Conservation (phyloP, 192 early-diverging fungal species). For the Gryganskiella cystojenkinii region DNA sequence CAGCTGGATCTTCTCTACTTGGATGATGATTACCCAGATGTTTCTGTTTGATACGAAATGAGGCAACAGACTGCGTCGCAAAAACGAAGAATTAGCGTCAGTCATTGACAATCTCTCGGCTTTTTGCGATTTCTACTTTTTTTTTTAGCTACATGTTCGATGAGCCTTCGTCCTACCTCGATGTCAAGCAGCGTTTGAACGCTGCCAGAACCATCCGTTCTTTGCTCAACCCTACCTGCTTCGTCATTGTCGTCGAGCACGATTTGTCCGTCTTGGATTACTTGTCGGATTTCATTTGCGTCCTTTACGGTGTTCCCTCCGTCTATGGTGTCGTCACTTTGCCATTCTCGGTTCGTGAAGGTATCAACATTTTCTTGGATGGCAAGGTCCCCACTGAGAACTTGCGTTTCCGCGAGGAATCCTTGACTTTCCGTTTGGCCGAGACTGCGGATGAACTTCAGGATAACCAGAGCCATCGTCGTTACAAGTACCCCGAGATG, state of each 20-base stretch:
- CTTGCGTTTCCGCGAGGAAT: conserved; percentile 98
- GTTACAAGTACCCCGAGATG: conserved; percentile 91
- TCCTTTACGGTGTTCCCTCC: conserved; percentile 96
- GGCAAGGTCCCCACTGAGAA: conserved; percentile 98
- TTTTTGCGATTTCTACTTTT: background rate
- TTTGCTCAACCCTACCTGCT: conserved; percentile 75
- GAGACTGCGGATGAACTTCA: conserved; percentile 86
- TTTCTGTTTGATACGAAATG: background rate
- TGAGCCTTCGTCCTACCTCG: conserved; percentile 97
- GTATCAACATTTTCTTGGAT: conserved; percentile 98
- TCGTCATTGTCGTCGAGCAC: conserved; percentile 98
- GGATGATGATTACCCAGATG: background rate
- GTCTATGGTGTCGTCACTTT: conserved; percentile 98
- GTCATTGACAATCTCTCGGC: background rate
- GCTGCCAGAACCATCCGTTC: conserved; percentile 93
- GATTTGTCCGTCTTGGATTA: conserved; percentile 98
- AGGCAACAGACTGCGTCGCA: background rate
- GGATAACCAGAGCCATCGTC: conserved; percentile 71
- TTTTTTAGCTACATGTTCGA: conserved; percentile 93
- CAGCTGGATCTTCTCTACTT: background rate
- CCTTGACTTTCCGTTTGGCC: conserved; percentile 91
- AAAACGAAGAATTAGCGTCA: background rate
- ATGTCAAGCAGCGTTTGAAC: conserved; percentile 99
- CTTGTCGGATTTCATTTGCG: conserved; percentile 97
- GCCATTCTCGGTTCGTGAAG: conserved; percentile 97